These are phyloP conservation scores for Aspergillus steynii DNA, from an alignment of 495 filamentous ascomycete species.

Conservation along the genomic window DNA sequence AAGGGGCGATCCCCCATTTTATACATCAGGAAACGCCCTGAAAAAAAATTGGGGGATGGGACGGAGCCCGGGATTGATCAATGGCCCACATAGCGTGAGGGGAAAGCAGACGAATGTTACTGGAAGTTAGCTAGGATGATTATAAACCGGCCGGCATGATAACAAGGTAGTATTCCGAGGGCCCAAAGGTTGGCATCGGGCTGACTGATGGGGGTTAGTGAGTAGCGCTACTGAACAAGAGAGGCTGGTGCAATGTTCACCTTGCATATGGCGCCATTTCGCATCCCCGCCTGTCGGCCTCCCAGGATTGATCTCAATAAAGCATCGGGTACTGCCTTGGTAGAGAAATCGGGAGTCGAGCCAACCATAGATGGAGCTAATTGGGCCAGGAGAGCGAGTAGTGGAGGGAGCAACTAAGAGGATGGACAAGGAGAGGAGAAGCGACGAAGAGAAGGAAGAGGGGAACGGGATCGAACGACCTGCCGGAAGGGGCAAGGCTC, in stretches of 20 bases:
- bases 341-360: too few relatives aligned
- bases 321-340: too few relatives aligned
- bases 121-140: not conserved
- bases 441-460: too few relatives aligned
- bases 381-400: too few relatives aligned
- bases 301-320: too few relatives aligned
- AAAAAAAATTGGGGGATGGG: not conserved
- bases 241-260: not conserved
- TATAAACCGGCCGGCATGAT: slow-evolving; percentile 4
- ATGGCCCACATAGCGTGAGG: slow-evolving; percentile 13
- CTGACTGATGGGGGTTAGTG: not conserved
- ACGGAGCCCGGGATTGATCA: not conserved
- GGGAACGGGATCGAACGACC: too few relatives aligned
- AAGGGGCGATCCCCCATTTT: not conserved
- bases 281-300: not conserved
- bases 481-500: too few relatives aligned
- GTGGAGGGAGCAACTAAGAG: too few relatives aligned
- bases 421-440: too few relatives aligned
- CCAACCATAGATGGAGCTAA: too few relatives aligned
- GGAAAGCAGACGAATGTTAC: not conserved
- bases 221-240: not conserved
- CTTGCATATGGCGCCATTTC: not conserved
- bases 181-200: too few relatives aligned
- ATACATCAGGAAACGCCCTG: not conserved
- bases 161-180: slow-evolving; percentile 14